Percentiles rank a stretch among this genome's conserved stretches.
Conservation (phyloP, 2,329 filamentous ascomycete species). For the Raffaelea albimanens region DNA sequence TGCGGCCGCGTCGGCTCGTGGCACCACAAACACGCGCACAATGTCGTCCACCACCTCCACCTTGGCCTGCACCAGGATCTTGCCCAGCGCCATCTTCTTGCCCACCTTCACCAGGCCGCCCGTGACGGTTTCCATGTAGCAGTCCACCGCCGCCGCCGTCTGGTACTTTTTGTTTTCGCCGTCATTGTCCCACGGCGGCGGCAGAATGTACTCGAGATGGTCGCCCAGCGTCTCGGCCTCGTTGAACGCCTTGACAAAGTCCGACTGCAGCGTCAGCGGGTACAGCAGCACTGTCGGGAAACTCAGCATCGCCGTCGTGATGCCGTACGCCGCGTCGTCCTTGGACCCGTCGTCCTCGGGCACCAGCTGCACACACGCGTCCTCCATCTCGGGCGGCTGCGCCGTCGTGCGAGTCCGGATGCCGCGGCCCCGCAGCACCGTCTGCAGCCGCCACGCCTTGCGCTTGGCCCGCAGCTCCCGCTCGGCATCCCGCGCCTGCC, state of each 20-base stretch:
- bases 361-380: conserved; percentile 60
- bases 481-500: conserved; percentile 43
- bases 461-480: conserved; percentile 43
- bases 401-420: conserved; percentile 59
- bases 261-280: conserved; percentile 69
- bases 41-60: conserved; percentile 83
- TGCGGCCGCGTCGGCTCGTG: conserved; percentile 54
- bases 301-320: conserved; percentile 54
- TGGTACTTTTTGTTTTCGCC: conserved; percentile 53
- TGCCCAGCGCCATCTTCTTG: conserved; percentile 69
- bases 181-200: conserved; percentile 76
- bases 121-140: conserved; percentile 73
- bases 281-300: conserved; percentile 83
- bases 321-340: conserved; percentile 28
- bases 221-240: conserved; percentile 68
- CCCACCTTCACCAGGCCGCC: conserved; percentile 85
- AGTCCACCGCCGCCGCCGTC: conserved; percentile 58
- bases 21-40: conserved; percentile 74
- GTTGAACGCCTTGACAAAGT: conserved; percentile 81
- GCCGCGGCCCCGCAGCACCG: conserved; percentile 58
- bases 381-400: conserved; percentile 78
- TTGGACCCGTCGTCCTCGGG: conserved; percentile 27
- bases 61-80: conserved; percentile 61
- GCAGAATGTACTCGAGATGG: conserved; percentile 79
- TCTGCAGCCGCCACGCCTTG: conserved; percentile 51